These are phyloP conservation scores for Ceratocystis eucalypticola DNA, from an alignment of 2,329 filamentous ascomycete species.

Conservation along the genomic window DNA sequence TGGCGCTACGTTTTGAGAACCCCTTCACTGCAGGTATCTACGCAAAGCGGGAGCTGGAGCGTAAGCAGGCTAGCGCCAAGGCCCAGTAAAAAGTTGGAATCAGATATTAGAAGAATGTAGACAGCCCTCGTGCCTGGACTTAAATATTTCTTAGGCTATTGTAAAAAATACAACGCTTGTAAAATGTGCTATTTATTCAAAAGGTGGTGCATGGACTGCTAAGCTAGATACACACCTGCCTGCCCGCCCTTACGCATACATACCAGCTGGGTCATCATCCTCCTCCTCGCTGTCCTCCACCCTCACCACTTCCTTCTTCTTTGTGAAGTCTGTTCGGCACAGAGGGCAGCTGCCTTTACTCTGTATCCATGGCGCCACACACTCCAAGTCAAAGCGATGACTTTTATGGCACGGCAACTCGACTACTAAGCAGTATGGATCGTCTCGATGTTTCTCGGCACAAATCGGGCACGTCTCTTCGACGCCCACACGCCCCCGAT, in stretches of 20 bases:
- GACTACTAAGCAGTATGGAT: constrained; percentile 49
- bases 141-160: too few relatives aligned
- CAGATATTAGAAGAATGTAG: too few relatives aligned
- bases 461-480: constrained; percentile 51
- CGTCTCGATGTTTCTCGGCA: constrained; percentile 47
- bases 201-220: not conserved
- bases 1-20: constrained; percentile 79
- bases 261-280: constrained; percentile 37
- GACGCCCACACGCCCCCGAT: constrained; percentile 34
- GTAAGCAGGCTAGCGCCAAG: constrained; percentile 35
- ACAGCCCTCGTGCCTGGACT: too few relatives aligned
- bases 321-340: constrained; percentile 46
- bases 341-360: constrained; percentile 52
- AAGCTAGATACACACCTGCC: not conserved
- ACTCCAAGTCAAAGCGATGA: constrained; percentile 54
- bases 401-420: constrained; percentile 46
- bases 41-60: constrained; percentile 53
- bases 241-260: constrained; percentile 29
- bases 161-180: too few relatives aligned
- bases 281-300: constrained; percentile 38
- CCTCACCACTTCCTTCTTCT: constrained; percentile 37
- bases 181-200: too few relatives aligned
- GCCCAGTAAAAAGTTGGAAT: constrained; percentile 13
- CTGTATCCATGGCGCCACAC: constrained; percentile 50
- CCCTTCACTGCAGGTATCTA: constrained; percentile 92